These are phyloP conservation scores for Xylaria sp. DNA, from an alignment of 2,329 filamentous ascomycete genomes.

Conservation along the genomic window DNA sequence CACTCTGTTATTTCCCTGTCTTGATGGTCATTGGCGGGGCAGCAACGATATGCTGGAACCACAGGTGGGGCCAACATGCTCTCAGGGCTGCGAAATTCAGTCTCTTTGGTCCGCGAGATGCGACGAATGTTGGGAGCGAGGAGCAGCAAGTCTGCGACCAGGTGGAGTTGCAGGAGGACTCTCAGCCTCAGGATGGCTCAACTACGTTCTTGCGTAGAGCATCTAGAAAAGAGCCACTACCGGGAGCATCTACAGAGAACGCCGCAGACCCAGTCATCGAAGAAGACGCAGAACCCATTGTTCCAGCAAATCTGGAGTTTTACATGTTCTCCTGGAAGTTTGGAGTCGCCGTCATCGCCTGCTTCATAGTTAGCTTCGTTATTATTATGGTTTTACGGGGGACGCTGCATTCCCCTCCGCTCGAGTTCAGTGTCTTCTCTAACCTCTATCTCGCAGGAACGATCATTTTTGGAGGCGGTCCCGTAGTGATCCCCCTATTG, in stretches of 20 bases:
- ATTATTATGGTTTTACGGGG: slow-evolving; percentile 58
- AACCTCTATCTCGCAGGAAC: slow-evolving; percentile 78
- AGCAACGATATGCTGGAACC: slow-evolving; percentile 61
- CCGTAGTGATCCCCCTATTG: slow-evolving; percentile 68
- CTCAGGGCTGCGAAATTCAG: too few species aligned
- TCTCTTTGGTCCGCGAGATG: too few species aligned
- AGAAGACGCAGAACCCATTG: slow-evolving; percentile 41
- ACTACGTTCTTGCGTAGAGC: too few species aligned
- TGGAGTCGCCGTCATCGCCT: slow-evolving; percentile 48
- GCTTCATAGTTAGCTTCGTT: slow-evolving; percentile 63
- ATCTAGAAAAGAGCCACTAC: too few species aligned
- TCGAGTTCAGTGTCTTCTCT: slow-evolving; percentile 67
- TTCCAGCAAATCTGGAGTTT: slow-evolving; percentile 38
- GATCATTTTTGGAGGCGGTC: slow-evolving; percentile 68
- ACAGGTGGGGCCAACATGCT: slow-evolving; percentile 44
- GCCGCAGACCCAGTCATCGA: too few species aligned
- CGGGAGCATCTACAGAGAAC: too few species aligned
- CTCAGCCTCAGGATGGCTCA: too few species aligned
- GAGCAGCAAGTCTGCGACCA: too few species aligned
- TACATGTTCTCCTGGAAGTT: slow-evolving; percentile 53
- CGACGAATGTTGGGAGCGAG: too few species aligned
- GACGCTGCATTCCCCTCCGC: slow-evolving; percentile 47
- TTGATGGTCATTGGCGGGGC: slow-evolving; percentile 64
- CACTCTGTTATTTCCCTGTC: slow-evolving; percentile 76
- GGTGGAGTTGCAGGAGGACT: too few species aligned